Conservation (phyloP, 257 asterid species). For the Nyctanthes arbortristis region DNA sequence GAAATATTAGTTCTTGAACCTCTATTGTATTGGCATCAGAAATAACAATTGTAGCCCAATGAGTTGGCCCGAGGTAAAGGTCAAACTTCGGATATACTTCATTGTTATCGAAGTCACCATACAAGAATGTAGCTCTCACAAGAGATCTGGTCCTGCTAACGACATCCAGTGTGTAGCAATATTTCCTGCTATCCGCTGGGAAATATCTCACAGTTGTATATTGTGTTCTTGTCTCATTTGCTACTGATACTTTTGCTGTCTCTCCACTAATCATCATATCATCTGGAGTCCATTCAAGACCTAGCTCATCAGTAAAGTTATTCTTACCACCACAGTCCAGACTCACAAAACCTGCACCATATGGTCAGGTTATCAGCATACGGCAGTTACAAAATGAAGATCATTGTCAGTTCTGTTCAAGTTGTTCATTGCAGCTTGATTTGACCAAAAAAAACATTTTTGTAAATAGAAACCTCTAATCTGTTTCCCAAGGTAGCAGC, state of each 20-base stretch:
- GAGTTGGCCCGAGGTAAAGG: conserved; percentile 86
- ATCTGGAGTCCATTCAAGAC: conserved; percentile 80
- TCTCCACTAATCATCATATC: conserved; percentile 53
- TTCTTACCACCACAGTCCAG: conserved; percentile 84
- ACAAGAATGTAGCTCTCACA: conserved; percentile 84
- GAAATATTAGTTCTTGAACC: conserved; percentile 79
- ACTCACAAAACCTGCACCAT: conserved; percentile 81
- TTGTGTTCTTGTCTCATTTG: conserved; percentile 70
- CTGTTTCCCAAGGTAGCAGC: background rate
- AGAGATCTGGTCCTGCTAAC: conserved; percentile 81
- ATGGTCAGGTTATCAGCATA: conserved; percentile 9
- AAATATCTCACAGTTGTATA: conserved; percentile 70
- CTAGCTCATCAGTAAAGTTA: conserved; percentile 70
- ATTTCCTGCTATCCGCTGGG: conserved; percentile 82
- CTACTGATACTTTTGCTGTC: conserved; percentile 53
- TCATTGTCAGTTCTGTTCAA: background rate
- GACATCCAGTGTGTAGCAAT: conserved; percentile 80
- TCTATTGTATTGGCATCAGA: conserved; percentile 80
- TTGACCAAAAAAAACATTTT: background rate
- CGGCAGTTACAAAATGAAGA: background rate
- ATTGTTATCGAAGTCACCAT: conserved; percentile 74
- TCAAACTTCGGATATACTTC: conserved; percentile 93
- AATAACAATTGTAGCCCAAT: conserved; percentile 86
- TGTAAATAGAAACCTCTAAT: background rate
- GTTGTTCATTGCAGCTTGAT: background rate